These are phyloP conservation scores for Chlamydomonas incerta DNA, from an alignment of 139 green algal species.

Conservation along the genomic window DNA sequence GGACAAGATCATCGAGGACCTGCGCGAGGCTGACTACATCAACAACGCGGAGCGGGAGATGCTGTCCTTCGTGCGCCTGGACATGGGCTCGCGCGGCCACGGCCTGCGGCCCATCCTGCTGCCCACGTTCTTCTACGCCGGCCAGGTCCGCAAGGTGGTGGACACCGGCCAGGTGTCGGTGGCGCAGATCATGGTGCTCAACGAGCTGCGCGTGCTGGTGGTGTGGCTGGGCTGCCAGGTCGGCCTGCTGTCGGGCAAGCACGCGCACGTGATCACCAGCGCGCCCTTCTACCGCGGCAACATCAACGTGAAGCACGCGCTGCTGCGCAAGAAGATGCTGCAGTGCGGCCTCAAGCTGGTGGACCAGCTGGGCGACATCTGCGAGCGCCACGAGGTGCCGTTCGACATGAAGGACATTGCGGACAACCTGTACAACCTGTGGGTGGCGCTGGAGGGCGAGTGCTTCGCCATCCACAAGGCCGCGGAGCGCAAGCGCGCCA, in stretches of 20 bases:
- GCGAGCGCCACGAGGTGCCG: constrained; percentile 51
- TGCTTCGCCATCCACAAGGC: constrained; percentile 55
- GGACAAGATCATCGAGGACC: constrained; percentile 61
- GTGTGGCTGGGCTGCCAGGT: constrained; percentile 71
- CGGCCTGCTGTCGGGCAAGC: constrained; percentile 54
- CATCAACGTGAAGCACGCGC: constrained; percentile 66
- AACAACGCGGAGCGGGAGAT: constrained; percentile 57
- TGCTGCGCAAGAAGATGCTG: constrained; percentile 60
- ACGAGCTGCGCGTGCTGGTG: constrained; percentile 73
- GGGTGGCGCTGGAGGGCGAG: constrained; percentile 54
- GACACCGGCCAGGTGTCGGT: constrained; percentile 52
- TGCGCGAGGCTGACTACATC: constrained; percentile 50
- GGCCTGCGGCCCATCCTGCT: constrained; percentile 79
- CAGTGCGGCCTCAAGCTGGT: constrained; percentile 28
- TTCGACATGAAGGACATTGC: constrained; percentile 63
- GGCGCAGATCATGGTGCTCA: constrained; percentile 73
- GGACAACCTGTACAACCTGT: constrained; percentile 51
- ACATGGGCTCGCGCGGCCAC: constrained; percentile 50
- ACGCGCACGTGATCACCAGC: constrained; percentile 64
- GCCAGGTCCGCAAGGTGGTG: constrained; percentile 61
- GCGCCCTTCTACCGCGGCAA: constrained; percentile 48
- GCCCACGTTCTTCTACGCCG: constrained; percentile 82
- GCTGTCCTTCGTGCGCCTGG: constrained; percentile 63
- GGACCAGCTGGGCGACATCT: constrained; percentile 55
- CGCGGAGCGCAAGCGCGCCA: constrained; percentile 14